phyloP scores from a whole-genome alignment of 2,329 filamentous ascomycete species.

The Hymenoscyphus scutula region DNA sequence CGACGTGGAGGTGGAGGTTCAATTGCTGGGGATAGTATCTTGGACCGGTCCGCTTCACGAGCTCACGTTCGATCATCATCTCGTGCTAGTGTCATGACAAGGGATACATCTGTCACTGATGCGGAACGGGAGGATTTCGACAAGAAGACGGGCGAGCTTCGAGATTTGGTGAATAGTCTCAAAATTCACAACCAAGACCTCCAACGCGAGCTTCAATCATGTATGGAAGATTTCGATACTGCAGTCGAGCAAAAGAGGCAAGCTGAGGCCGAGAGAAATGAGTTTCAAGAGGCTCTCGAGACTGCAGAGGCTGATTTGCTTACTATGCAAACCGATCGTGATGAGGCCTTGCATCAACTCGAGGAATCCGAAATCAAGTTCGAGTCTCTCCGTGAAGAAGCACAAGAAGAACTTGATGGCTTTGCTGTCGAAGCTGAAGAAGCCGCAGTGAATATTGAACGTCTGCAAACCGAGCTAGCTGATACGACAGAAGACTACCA shows the following conservation, averaged over 20 bases:
- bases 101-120: conserved; percentile 55
- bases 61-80: conserved; percentile 73
- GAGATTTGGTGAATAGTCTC: conserved; percentile 81
- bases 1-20: conserved; percentile 68
- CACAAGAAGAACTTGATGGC: conserved; percentile 63
- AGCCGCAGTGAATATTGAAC: conserved; percentile 67
- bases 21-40: conserved; percentile 79
- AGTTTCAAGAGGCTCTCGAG: conserved; percentile 79
- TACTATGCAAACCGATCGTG: conserved; percentile 75
- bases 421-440: conserved; percentile 72
- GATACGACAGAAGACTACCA: conserved; percentile 83
- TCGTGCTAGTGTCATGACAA: conserved; percentile 51
- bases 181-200: conserved; percentile 90
- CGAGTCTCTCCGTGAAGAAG: conserved; percentile 58
- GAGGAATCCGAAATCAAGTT: conserved; percentile 58
- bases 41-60: conserved; percentile 91
- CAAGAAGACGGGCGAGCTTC: conserved; percentile 74
- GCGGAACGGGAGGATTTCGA: conserved; percentile 83
- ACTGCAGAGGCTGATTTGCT: conserved; percentile 77
- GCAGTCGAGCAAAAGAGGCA: conserved; percentile 63
- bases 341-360: conserved; percentile 73
- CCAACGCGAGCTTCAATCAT: conserved; percentile 76
- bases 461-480: conserved; percentile 67
- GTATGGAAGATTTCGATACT: conserved; percentile 74
- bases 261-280: conserved; percentile 55